phyloP scores from a whole-genome alignment of 148 eudicot genomes.

The Heliamphora exappendiculata region DNA sequence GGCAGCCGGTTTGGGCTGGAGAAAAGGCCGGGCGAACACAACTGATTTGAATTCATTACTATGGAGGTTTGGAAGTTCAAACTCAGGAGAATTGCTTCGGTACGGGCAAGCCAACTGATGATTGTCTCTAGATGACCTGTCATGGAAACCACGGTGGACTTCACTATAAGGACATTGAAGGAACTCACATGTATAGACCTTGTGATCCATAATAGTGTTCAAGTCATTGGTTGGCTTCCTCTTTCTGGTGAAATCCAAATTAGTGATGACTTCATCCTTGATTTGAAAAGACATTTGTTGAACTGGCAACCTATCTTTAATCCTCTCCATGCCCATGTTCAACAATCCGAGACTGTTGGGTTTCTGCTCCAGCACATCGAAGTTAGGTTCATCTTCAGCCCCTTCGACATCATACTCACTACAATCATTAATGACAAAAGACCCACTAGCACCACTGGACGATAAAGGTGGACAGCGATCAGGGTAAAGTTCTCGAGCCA shows the following conservation, averaged over 20 bases:
- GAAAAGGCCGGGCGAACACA: slow-evolving; percentile 31
- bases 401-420: slow-evolving; percentile 56
- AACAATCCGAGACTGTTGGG: slow-evolving; percentile 28
- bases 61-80: slow-evolving; percentile 26
- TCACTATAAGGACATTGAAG: slow-evolving; percentile 49
- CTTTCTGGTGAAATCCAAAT: slow-evolving; percentile 44
- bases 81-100: slow-evolving; percentile 17
- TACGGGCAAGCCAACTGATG: slow-evolving; percentile 46
- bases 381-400: slow-evolving; percentile 27
- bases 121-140: slow-evolving; percentile 44
- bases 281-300: slow-evolving; percentile 17
- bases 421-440: slow-evolving; percentile 49
- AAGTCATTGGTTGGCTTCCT: slow-evolving; percentile 39
- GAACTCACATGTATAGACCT: slow-evolving; percentile 47
- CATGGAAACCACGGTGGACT: slow-evolving; percentile 32
- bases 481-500: no score
- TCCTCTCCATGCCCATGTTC: slow-evolving; percentile 23
- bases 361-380: slow-evolving; percentile 38
- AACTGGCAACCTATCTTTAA: slow-evolving; percentile 9
- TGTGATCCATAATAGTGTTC: slow-evolving; percentile 28
- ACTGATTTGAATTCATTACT: slow-evolving; percentile 37
- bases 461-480: slow-evolving; percentile 32
- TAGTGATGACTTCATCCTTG: slow-evolving; percentile 31
- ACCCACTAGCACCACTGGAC: slow-evolving; percentile 64
- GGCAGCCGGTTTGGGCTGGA: slow-evolving; percentile 27